Base-by-base conservation (phyloP, 192 early-diverging fungal genomes). In the Funneliformis geosporum region DNA sequence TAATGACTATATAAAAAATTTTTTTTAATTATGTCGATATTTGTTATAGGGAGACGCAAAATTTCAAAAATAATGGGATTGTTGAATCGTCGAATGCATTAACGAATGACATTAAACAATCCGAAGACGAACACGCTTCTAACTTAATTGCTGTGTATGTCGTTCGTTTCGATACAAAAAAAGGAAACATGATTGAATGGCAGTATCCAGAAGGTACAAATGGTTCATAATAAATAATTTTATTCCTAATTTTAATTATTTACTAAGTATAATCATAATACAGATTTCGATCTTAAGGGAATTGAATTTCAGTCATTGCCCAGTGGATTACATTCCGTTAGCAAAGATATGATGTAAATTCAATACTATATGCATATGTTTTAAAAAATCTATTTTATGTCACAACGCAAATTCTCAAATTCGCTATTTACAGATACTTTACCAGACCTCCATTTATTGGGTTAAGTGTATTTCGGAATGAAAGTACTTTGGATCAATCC, bases 111-210 rank as follows among this genome's bases (percentile, higher is more conserved):
- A 55, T 55, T 6, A 55, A 55, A 14, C 16, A 21, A 7, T 55
- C 5, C 18, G 16, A 55, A 55, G 16, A 16, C 5, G 50, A 55
- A 14, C 18, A 40, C 66, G 18, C 18, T 7, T 50, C 65, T 14
- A 78, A 78, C 27, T 27, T 90, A 38, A 83, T 83, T 46, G 89
- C 88, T 64, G 79, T 90, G 47, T 90, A 89, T 80, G 71, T 90
- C 7, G 80, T 82, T 60, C 80, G 85, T 38, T 90, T 90, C 61
- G 87, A 90, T 82, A 82, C 82, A 4, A 82, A 85, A 8, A 76
- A 68, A 66, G 89, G 89, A 43, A 90, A 90, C 74, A 73, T 87
- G 0, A 77, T 90, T 66, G 87, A 85, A 68, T 90, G 89, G 88
- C 86, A 88, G 46, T 83, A 86, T 60, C 83, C 88, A 11, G 64